These are phyloP conservation scores for Citrus unshiu DNA, from an alignment of 345 rosid species.

Conservation along the genomic window DNA sequence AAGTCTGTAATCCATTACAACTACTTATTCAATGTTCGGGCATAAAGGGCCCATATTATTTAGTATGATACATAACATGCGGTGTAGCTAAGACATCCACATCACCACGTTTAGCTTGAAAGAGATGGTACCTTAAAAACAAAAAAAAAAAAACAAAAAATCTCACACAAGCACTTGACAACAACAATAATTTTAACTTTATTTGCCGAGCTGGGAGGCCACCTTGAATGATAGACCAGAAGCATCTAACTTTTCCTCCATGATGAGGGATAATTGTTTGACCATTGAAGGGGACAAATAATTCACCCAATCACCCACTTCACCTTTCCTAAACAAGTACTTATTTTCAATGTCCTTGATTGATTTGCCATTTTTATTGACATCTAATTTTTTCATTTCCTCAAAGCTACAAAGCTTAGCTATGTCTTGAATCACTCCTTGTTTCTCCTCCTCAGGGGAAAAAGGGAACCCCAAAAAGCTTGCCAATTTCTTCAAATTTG, in stretches of 20 bases:
- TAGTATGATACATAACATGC: too few relatives aligned
- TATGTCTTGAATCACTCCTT: slow-evolving; percentile 32
- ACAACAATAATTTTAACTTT: too few relatives aligned
- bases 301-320: slow-evolving; percentile 47
- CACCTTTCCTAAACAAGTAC: slow-evolving; percentile 48
- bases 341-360: slow-evolving; percentile 39
- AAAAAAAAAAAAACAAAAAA: too few relatives aligned
- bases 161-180: too few relatives aligned
- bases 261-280: slow-evolving; percentile 25
- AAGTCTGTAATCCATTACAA: too few relatives aligned
- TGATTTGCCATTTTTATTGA: slow-evolving; percentile 39
- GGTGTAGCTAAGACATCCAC: too few relatives aligned
- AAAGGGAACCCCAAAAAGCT: slow-evolving; percentile 42
- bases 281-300: slow-evolving; percentile 39
- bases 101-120: too few relatives aligned
- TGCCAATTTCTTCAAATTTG: slow-evolving; percentile 32
- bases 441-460: slow-evolving; percentile 36
- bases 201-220: neutral
- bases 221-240: slow-evolving; percentile 48
- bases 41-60: too few relatives aligned
- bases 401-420: slow-evolving; percentile 45
- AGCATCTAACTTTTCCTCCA: slow-evolving; percentile 43
- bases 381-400: slow-evolving; percentile 36
- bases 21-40: too few relatives aligned
- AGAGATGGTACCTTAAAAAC: too few relatives aligned